Percentiles rank a stretch among this genome's conserved stretches.
phyloP scores from a whole-genome alignment of 177 flowering plant genomes.

The Telopea speciosissima region DNA sequence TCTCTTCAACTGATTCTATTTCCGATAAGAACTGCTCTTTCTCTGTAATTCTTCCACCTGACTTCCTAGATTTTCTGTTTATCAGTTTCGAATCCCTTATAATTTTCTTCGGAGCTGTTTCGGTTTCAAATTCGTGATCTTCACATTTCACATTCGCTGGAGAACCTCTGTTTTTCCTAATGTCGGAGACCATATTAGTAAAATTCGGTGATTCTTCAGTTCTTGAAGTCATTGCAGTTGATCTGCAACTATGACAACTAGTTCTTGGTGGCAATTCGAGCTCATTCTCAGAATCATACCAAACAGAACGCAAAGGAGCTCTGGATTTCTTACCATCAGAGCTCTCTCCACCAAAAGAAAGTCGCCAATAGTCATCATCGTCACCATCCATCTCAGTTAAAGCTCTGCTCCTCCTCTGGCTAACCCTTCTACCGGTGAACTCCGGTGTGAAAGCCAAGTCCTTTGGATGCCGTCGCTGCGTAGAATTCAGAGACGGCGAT shows the following conservation, averaged over 20 bases:
- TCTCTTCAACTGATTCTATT: slow-evolving; percentile 7
- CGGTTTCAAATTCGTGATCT: slow-evolving; percentile 12
- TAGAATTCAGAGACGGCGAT: slow-evolving; percentile 12
- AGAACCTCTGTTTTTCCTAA: slow-evolving; percentile 23
- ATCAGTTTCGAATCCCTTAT: slow-evolving; percentile 10
- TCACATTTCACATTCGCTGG: slow-evolving; percentile 11
- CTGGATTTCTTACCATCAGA: slow-evolving; percentile 20
- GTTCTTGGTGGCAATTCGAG: slow-evolving; percentile 18
- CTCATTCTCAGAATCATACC: slow-evolving; percentile 28
- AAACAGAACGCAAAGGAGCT: slow-evolving; percentile 16
- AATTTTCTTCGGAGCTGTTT: slow-evolving; percentile 14
- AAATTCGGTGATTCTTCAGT: slow-evolving; percentile 13
- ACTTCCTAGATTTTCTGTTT: slow-evolving; percentile 9
- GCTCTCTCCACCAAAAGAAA: slow-evolving; percentile 35
- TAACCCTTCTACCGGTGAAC: background rate
- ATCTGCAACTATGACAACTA: slow-evolving; percentile 20
- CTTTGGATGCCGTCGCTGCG: slow-evolving; percentile 19
- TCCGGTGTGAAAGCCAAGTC: background rate
- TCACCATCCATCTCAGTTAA: slow-evolving; percentile 17
- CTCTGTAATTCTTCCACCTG: slow-evolving; percentile 11
- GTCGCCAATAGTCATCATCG: slow-evolving; percentile 47
- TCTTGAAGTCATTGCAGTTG: background rate
- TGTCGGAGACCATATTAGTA: slow-evolving; percentile 14
- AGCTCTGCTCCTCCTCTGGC: background rate
- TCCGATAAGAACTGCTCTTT: slow-evolving; percentile 8